Conservation (phyloP, 352 stramenopile species). For the Phytophthora sp. region DNA sequence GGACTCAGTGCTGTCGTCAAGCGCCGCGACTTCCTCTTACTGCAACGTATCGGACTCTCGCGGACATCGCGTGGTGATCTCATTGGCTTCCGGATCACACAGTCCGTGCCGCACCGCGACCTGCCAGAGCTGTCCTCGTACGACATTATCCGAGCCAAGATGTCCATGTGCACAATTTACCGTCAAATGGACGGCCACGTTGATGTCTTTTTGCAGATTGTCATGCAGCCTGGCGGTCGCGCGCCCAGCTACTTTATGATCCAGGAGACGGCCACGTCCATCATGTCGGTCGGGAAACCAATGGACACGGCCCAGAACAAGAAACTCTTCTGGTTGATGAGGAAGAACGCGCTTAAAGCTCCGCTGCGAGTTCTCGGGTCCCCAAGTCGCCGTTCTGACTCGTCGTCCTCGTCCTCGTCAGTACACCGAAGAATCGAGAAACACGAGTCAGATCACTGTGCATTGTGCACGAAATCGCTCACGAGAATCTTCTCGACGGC, state of each 20-base stretch:
- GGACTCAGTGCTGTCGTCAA: constrained; percentile 41
- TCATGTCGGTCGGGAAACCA: constrained; percentile 42
- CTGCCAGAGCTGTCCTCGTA: constrained; percentile 47
- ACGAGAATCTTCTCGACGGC: constrained; percentile 30
- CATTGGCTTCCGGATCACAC: constrained; percentile 44
- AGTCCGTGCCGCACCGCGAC: constrained; percentile 57
- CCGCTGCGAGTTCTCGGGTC: not conserved
- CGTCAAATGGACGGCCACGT: constrained; percentile 47
- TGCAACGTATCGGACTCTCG: constrained; percentile 38
- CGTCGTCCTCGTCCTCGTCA: constrained; percentile 40
- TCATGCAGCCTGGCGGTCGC: constrained; percentile 48
- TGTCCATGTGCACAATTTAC: constrained; percentile 53
- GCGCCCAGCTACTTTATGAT: constrained; percentile 42
- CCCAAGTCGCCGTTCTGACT: constrained; percentile 9
- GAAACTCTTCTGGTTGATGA: constrained; percentile 66
- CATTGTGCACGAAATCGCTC: constrained; percentile 33
- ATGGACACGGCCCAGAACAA: constrained; percentile 56
- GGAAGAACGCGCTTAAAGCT: constrained; percentile 29
- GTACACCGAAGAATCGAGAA: constrained; percentile 3
- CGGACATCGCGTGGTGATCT: constrained; percentile 51
- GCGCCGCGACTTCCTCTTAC: constrained; percentile 45
- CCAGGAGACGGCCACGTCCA: constrained; percentile 35
- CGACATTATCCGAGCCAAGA: constrained; percentile 47
- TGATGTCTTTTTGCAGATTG: constrained; percentile 52
- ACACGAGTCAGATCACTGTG: constrained; percentile 30